Conservation (phyloP, 192 early-diverging fungal genomes). For the Chytriomyces confervae region DNA sequence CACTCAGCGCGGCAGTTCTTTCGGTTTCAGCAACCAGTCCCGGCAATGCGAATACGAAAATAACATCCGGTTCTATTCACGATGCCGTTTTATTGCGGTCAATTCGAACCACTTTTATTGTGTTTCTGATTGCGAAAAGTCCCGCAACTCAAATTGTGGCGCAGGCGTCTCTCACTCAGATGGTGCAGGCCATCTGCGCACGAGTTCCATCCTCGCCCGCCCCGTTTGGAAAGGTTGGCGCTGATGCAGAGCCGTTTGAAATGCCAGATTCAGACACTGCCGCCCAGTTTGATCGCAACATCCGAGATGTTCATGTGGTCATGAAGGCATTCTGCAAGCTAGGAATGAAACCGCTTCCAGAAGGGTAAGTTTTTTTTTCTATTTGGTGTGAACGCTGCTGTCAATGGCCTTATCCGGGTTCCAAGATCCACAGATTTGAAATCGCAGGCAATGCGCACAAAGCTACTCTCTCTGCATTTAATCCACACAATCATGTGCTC, state of each 20-base stretch:
- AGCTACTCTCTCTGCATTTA: slow-evolving; percentile 81
- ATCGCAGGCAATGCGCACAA: slow-evolving; percentile 83
- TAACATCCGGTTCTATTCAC: slow-evolving; percentile 55
- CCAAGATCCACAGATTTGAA: slow-evolving; percentile 67
- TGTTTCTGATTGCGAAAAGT: slow-evolving; percentile 78
- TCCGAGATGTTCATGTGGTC: slow-evolving; percentile 75
- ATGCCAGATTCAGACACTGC: not conserved
- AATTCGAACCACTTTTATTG: slow-evolving; percentile 84
- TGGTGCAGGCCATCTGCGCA: slow-evolving; percentile 81
- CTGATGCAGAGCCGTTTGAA: not conserved
- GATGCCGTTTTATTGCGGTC: slow-evolving; percentile 78
- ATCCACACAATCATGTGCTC: slow-evolving; percentile 76
- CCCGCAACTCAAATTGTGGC: slow-evolving; percentile 82
- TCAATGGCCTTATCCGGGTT: not conserved
- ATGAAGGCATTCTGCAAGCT: slow-evolving; percentile 80
- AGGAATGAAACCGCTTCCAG: slow-evolving; percentile 73
- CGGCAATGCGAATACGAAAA: slow-evolving; percentile 43
- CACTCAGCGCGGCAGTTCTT: slow-evolving; percentile 81
- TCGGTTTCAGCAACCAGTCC: slow-evolving; percentile 52
- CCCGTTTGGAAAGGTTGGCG: not conserved
- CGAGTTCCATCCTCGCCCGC: slow-evolving; percentile 57
- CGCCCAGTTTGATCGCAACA: slow-evolving; percentile 31
- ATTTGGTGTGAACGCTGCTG: slow-evolving; percentile 1
- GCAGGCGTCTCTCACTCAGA: slow-evolving; percentile 86
- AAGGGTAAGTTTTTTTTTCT: slow-evolving; percentile 42